These are phyloP conservation scores for Pulicaria dysenterica DNA, from an alignment of 129 eudicot genomes.

Conservation along the genomic window DNA sequence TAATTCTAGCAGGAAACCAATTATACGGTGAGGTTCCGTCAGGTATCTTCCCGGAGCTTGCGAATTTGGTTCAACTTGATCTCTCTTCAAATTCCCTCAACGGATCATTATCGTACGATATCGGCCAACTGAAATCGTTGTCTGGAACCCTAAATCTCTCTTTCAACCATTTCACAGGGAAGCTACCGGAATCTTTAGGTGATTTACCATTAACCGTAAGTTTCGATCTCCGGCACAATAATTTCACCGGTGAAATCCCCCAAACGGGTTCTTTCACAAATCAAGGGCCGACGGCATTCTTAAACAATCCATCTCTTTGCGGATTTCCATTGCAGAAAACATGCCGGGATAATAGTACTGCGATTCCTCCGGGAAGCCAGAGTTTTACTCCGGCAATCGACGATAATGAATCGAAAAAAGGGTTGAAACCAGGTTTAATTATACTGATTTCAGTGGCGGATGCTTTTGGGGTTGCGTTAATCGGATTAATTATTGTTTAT, in stretches of 20 bases:
- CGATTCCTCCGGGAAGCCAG: conserved; percentile 41
- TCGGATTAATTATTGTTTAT: conserved; percentile 74
- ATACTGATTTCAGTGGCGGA: conserved; percentile 75
- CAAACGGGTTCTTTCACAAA: conserved; percentile 78
- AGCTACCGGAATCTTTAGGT: conserved; percentile 75
- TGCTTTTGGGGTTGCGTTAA: conserved; percentile 75
- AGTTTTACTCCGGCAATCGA: conserved; percentile 32
- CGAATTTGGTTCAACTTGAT: conserved; percentile 73
- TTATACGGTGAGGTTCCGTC: conserved; percentile 71
- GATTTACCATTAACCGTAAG: conserved; percentile 85
- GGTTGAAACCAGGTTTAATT: conserved; percentile 75
- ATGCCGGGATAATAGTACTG: conserved; percentile 44
- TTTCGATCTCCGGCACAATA: conserved; percentile 70
- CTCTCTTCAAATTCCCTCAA: conserved; percentile 58
- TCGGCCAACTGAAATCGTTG: conserved; percentile 80
- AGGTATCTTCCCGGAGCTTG: conserved; percentile 66
- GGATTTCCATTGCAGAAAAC: conserved; percentile 79
- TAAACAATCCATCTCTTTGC: conserved; percentile 70
- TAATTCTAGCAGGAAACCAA: conserved; percentile 58
- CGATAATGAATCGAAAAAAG: conserved; percentile 34
- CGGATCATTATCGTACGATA: conserved; percentile 74
- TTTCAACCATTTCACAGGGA: conserved; percentile 66
- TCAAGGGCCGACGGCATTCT: conserved; percentile 91
- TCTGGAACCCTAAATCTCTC: conserved; percentile 83
- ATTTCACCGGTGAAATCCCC: conserved; percentile 80